Conservation (phyloP, 257 asterid species). For the Gynochthodes officinalis region DNA sequence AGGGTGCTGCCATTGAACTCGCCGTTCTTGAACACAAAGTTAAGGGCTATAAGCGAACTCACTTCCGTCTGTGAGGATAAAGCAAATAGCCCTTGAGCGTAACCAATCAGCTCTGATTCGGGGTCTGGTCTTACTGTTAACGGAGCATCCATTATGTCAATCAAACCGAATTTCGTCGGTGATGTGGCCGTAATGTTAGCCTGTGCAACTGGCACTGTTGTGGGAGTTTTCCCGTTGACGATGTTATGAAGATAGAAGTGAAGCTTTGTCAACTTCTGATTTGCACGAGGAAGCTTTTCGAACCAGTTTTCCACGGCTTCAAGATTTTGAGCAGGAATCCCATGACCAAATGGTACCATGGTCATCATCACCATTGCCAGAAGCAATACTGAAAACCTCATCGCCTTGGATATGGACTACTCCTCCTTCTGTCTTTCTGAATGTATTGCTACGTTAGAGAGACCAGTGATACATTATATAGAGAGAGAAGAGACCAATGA, state of each 20-base stretch:
- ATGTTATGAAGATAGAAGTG: conserved; percentile 1
- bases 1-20: neutral
- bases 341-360: too few species aligned
- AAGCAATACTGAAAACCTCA: too few species aligned
- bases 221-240: neutral
- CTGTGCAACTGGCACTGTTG: neutral
- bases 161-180: neutral
- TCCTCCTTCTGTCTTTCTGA: too few species aligned
- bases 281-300: too few species aligned
- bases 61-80: neutral
- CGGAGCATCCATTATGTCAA: neutral
- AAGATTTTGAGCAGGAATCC: too few species aligned
- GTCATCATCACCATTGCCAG: too few species aligned
- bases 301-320: too few species aligned
- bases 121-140: neutral
- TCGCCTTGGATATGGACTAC: too few species aligned
- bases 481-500: too few species aligned
- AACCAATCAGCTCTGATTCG: neutral
- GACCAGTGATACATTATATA: too few species aligned
- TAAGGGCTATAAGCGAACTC: neutral
- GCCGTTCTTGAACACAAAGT: neutral
- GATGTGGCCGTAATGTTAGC: neutral
- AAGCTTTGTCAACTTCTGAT: neutral
- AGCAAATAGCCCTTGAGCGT: neutral
- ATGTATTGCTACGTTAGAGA: too few species aligned